These are phyloP conservation scores for Ophidiomyces ophidiicola DNA, from an alignment of 2,329 filamentous ascomycete genomes.

Conservation along the genomic window DNA sequence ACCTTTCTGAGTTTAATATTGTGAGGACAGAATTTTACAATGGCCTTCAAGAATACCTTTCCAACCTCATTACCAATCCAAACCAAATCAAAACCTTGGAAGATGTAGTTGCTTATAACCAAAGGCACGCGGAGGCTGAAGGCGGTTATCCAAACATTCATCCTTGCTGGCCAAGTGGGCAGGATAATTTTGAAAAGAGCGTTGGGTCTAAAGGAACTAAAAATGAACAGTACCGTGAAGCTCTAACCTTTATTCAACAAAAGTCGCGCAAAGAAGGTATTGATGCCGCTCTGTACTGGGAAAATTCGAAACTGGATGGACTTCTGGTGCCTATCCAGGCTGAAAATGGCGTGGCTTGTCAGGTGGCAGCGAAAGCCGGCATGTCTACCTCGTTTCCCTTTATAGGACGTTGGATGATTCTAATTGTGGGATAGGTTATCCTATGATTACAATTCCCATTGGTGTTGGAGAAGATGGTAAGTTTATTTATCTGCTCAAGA, in stretches of 20 bases:
- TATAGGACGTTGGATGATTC: conserved; percentile 46
- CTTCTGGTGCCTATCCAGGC: conserved; percentile 58
- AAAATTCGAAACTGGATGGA: conserved; percentile 41
- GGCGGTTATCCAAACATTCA: conserved; percentile 50
- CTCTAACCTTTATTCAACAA: conserved; percentile 49
- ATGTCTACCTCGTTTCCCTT: background rate
- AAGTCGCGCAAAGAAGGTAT: conserved; percentile 52
- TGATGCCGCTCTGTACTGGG: conserved; percentile 48
- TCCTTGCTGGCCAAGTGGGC: conserved; percentile 57
- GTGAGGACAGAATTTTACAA: conserved; percentile 54
- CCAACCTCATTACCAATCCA: conserved; percentile 44
- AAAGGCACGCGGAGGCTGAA: conserved; percentile 52
- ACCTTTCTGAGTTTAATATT: conserved; percentile 62
- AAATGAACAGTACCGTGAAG: conserved; percentile 56
- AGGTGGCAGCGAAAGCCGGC: conserved; percentile 12
- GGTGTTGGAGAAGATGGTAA: conserved; percentile 36
- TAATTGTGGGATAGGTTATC: conserved; percentile 47
- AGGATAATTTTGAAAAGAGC: conserved; percentile 57
- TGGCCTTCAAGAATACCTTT: conserved; percentile 52
- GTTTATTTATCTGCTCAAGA: background rate
- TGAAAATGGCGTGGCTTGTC: conserved; percentile 9
- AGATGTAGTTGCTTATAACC: conserved; percentile 54
- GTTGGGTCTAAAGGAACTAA: conserved; percentile 48
- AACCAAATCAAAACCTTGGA: conserved; percentile 48
- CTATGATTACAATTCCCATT: conserved; percentile 56